Evolutionary conservation across 768 basidiomycete genomes (phyloP).

Genomic region (Tylopilus sp.): DNA sequence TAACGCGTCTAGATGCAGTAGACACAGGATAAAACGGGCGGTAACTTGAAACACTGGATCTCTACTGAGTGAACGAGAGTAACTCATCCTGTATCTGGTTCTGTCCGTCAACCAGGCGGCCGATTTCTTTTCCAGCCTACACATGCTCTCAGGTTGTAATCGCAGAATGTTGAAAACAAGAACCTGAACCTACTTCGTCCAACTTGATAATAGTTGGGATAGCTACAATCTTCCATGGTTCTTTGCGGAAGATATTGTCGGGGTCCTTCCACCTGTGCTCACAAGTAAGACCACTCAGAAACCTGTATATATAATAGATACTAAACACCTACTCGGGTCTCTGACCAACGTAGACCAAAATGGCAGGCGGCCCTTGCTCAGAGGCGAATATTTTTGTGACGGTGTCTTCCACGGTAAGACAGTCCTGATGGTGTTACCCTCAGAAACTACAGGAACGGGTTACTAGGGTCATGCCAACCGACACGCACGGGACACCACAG

Average conservation of each 20-base stretch:
- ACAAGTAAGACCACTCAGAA: not conserved
- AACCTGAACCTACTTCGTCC: slow-evolving; percentile 44
- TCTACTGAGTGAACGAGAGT: slow-evolving; percentile 18
- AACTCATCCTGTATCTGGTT: slow-evolving; percentile 25
- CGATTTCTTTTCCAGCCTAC: slow-evolving; percentile 27
- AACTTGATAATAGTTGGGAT: slow-evolving; percentile 69
- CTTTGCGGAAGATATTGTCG: slow-evolving; percentile 54
- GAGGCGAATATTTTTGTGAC: slow-evolving; percentile 50
- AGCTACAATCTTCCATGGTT: slow-evolving; percentile 55
- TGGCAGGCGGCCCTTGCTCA: slow-evolving; percentile 45
- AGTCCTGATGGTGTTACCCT: slow-evolving; percentile 49
- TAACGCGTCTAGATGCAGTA: not conserved
- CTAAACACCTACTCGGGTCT: slow-evolving; percentile 50
- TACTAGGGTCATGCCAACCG: not conserved
- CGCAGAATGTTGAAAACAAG: slow-evolving; percentile 1
- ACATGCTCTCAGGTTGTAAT: not conserved
- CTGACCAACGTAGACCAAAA: slow-evolving; percentile 70
- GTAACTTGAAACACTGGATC: not conserved
- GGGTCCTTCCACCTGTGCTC: slow-evolving; percentile 60
- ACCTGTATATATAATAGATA: not conserved
- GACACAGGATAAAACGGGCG: slow-evolving; percentile 1
- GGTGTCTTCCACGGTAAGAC: slow-evolving; percentile 54
- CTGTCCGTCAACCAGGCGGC: slow-evolving; percentile 28
- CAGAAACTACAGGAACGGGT: slow-evolving; percentile 2
- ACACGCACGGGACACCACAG: slow-evolving; percentile 68